Conservation (phyloP, 495 filamentous ascomycete genomes). For the Xylona heveae region DNA sequence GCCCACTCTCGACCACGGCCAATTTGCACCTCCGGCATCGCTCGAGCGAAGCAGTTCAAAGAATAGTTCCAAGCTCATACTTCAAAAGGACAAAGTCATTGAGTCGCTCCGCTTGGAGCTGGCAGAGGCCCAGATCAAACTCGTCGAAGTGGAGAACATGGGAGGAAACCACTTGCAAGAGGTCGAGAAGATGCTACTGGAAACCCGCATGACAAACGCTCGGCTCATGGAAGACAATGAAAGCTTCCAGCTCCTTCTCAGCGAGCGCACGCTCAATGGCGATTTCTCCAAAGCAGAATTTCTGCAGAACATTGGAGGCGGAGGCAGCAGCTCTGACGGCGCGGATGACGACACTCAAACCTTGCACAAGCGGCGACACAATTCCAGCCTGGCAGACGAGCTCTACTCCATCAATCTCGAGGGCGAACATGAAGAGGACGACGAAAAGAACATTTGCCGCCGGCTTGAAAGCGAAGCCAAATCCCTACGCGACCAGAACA, state of each 20-base stretch:
- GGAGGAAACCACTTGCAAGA: constrained; percentile 70
- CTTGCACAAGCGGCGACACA: constrained; percentile 20
- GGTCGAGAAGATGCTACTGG: constrained; percentile 70
- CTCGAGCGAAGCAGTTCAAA: constrained; percentile 61
- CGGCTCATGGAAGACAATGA: constrained; percentile 96
- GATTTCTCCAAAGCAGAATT: constrained; percentile 78
- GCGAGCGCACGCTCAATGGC: constrained; percentile 82
- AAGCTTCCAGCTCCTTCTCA: constrained; percentile 83
- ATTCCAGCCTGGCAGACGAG: constrained; percentile 72
- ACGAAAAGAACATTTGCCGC: constrained; percentile 33
- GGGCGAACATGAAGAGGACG: constrained; percentile 30
- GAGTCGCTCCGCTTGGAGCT: constrained; percentile 80
- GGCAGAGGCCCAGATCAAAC: constrained; percentile 84
- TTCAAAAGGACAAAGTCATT: constrained; percentile 92
- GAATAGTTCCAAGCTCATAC: constrained; percentile 66
- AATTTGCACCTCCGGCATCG: constrained; percentile 75
- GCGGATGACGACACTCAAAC: constrained; percentile 12
- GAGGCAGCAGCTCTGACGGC: constrained; percentile 11
- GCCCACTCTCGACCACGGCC: constrained; percentile 28
- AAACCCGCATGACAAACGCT: constrained; percentile 83
- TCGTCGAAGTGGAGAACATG: constrained; percentile 83
- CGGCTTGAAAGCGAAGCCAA: constrained; percentile 63
- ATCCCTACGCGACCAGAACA: constrained; percentile 81
- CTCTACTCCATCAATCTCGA: constrained; percentile 36
- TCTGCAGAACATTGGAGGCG: constrained; percentile 24